Evolutionary conservation across 352 stramenopile species (phyloP).

Genomic region (Phytophthora rubi): DNA sequence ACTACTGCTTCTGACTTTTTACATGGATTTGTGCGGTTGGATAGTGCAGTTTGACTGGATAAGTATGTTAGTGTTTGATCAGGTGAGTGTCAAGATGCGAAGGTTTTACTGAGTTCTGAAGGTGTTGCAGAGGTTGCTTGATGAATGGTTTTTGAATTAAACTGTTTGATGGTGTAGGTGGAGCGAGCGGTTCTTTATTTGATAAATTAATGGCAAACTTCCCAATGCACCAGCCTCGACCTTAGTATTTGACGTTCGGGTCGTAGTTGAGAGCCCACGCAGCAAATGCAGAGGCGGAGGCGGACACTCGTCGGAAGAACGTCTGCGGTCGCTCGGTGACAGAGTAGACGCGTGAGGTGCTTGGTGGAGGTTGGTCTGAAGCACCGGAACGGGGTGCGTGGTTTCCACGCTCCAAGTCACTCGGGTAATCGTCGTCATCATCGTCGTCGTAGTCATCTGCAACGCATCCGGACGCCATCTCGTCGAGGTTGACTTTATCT

Average conservation of each 20-base stretch:
- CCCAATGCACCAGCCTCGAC: not conserved
- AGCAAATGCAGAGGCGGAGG: conserved; percentile 39
- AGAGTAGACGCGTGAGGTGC: conserved; percentile 21
- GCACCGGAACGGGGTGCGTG: conserved; percentile 8
- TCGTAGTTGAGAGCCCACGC: conserved; percentile 47
- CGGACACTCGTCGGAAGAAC: conserved; percentile 36
- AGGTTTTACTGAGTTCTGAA: too few species aligned
- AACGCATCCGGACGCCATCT: conserved; percentile 13
- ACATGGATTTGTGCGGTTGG: not conserved
- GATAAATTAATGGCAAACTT: not conserved
- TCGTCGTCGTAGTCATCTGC: not conserved
- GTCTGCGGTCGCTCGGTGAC: conserved; percentile 37
- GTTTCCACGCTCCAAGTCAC: conserved; percentile 14
- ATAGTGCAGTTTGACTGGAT: too few species aligned
- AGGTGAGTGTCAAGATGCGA: not conserved
- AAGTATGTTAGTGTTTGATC: not conserved
- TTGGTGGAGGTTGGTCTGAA: conserved; percentile 15
- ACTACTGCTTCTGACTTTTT: not conserved
- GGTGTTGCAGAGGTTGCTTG: too few species aligned
- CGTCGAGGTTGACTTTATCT: conserved; percentile 26
- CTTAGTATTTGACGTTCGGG: conserved; percentile 15
- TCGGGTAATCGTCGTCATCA: not conserved
- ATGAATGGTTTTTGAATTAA: too few species aligned
- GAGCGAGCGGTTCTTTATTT: not conserved
- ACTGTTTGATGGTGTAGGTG: not conserved